phyloP scores from a whole-genome alignment of 2,329 filamentous ascomycete genomes.

The Chaetomium strumarium region DNA sequence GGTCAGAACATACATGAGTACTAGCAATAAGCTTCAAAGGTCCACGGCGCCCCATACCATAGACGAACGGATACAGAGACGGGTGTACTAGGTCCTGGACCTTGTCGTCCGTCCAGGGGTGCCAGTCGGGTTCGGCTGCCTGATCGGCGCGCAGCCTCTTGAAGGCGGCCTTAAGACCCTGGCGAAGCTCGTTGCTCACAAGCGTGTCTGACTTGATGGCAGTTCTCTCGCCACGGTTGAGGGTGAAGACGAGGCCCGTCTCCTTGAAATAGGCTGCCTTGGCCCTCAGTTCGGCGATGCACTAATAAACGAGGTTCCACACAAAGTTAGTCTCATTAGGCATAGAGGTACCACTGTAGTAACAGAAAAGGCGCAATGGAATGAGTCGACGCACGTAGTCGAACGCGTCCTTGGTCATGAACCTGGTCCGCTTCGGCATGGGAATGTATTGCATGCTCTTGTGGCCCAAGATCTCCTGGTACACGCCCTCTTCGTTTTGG shows the following conservation, averaged over 20 bases:
- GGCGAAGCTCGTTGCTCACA: conserved; percentile 29
- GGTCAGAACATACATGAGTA: neutral
- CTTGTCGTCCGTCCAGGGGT: conserved; percentile 46
- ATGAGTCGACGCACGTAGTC: conserved; percentile 20
- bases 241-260: conserved; percentile 36
- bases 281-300: conserved; percentile 42
- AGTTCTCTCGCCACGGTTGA: conserved; percentile 36
- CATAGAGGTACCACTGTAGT: no score
- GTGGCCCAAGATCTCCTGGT: neutral
- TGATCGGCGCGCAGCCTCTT: conserved; percentile 40
- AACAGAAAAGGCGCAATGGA: neutral
- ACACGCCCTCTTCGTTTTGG: conserved; percentile 21
- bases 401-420: conserved; percentile 20
- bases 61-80: conserved; percentile 52
- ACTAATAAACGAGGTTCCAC: conserved; percentile 17
- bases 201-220: conserved; percentile 49
- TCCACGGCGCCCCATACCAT: conserved; percentile 21
- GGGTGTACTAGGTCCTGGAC: conserved; percentile 56
- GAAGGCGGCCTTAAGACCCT: conserved; percentile 35
- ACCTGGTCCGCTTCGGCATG: conserved; percentile 9
- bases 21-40: neutral
- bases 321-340: neutral
- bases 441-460: neutral
- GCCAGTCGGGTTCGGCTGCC: conserved; percentile 42
- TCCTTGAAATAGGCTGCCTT: conserved; percentile 43